These are phyloP conservation scores for Pleurotus eryngii DNA, from an alignment of 768 basidiomycete species.

Conservation along the genomic window DNA sequence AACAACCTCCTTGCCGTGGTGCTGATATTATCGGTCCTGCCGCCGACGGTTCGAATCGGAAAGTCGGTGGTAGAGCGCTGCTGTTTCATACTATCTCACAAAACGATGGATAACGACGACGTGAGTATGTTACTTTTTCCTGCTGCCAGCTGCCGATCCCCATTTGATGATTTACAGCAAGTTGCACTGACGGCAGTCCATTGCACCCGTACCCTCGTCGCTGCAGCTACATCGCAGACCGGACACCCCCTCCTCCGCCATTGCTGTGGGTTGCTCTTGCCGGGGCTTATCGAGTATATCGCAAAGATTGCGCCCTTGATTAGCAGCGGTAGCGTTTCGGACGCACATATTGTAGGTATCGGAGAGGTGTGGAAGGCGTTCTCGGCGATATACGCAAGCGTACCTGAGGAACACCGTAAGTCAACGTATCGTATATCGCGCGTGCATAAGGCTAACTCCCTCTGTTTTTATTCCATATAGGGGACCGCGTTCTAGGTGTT, in stretches of 20 bases:
- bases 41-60: conserved; percentile 63
- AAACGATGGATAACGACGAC: conserved; percentile 65
- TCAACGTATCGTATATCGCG: too few species aligned
- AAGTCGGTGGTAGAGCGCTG: conserved; percentile 76
- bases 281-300: conserved; percentile 78
- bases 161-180: not conserved
- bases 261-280: conserved; percentile 69
- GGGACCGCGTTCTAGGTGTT: conserved; percentile 63
- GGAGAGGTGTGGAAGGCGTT: conserved; percentile 85
- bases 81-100: conserved; percentile 82
- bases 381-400: conserved; percentile 52
- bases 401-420: conserved; percentile 39
- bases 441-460: too few species aligned
- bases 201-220: conserved; percentile 81
- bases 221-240: conserved; percentile 52
- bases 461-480: conserved; percentile 29
- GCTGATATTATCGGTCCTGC: conserved; percentile 78
- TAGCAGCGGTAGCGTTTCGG: conserved; percentile 54
- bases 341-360: conserved; percentile 56
- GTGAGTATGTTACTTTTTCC: conserved; percentile 36
- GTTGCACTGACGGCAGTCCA: conserved; percentile 82
- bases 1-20: conserved; percentile 87
- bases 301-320: conserved; percentile 62
- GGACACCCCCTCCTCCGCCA: conserved; percentile 67
- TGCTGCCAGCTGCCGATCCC: not conserved